Percentiles rank a stretch among this genome's conserved stretches.
Evolutionary conservation across 129 eudicot species (phyloP).

Genomic region (Ambrosia artemisiifolia): DNA sequence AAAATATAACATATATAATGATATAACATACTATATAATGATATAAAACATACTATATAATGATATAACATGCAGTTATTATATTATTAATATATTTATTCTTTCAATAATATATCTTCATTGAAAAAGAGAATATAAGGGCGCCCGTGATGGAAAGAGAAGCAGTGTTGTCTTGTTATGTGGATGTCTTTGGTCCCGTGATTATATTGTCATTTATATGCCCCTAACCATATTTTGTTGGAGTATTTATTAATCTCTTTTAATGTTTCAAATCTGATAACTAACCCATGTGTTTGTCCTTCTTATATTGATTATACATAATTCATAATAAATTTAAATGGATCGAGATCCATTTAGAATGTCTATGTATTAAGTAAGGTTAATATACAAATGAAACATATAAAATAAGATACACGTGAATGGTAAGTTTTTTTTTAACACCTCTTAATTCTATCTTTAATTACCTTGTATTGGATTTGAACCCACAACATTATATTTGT

Average conservation of each 20-base stretch:
- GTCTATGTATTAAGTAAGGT: not conserved
- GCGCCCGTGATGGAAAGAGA: constrained; percentile 29
- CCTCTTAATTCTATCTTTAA: too few species aligned
- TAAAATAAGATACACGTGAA: not conserved
- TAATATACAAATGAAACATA: not conserved
- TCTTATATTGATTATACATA: not conserved
- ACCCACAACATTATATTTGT: too few species aligned
- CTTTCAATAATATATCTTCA: not conserved
- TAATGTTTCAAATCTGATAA: constrained; percentile 10
- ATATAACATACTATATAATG: not conserved
- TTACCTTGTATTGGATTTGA: too few species aligned
- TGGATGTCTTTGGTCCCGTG: constrained; percentile 36
- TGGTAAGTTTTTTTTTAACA: not conserved
- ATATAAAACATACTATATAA: not conserved
- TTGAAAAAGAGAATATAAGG: not conserved
- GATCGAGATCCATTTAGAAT: not conserved
- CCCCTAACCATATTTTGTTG: constrained; percentile 13
- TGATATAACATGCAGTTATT: not conserved
- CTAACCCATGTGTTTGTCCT: constrained; percentile 1
- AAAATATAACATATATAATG: not conserved
- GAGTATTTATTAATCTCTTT: constrained; percentile 8
- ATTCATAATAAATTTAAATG: not conserved
- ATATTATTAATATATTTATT: too few species aligned
- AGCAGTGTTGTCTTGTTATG: constrained; percentile 28
- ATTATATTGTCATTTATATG: constrained; percentile 28